phyloP scores from a whole-genome alignment of 2,329 filamentous ascomycete genomes.

The Chrysoporthe austroafricana region DNA sequence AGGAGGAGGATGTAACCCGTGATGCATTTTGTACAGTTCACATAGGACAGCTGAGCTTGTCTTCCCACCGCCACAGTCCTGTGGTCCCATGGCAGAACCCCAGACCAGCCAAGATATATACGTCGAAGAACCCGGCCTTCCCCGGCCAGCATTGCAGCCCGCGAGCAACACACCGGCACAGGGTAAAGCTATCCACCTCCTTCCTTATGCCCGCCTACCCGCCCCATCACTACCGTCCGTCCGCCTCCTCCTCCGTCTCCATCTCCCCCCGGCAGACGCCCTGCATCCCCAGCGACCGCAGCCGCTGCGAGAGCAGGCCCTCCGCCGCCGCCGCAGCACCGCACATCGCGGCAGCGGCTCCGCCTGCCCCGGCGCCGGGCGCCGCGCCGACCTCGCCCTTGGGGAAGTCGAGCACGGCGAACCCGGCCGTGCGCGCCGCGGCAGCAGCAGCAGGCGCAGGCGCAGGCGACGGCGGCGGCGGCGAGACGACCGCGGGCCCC shows the following conservation, averaged over 20 bases:
- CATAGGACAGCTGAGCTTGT: too few relatives aligned
- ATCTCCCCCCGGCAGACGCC: constrained; percentile 10
- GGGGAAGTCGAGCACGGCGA: constrained; percentile 35
- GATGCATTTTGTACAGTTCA: too few relatives aligned
- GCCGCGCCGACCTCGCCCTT: constrained; percentile 36
- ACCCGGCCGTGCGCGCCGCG: not conserved
- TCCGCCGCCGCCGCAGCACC: constrained; percentile 55
- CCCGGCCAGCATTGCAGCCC: too few relatives aligned
- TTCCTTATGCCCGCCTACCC: not conserved
- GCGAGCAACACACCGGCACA: too few relatives aligned
- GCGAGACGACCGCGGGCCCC: not conserved
- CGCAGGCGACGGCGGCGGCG: constrained; percentile 4
- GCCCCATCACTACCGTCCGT: not conserved
- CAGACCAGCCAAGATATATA: too few relatives aligned
- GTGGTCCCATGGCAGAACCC: too few relatives aligned
- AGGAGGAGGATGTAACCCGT: too few relatives aligned
- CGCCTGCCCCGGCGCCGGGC: constrained; percentile 8
- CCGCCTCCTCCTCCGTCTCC: not conserved
- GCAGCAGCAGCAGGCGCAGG: not conserved
- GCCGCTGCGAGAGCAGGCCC: constrained; percentile 69
- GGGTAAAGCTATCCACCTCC: too few relatives aligned
- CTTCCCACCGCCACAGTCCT: too few relatives aligned
- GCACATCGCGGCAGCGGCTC: constrained; percentile 44
- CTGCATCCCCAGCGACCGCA: constrained; percentile 64
- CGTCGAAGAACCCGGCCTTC: too few relatives aligned